phyloP scores from a whole-genome alignment of 2,329 filamentous ascomycete species.

The Beauveria sp. region DNA sequence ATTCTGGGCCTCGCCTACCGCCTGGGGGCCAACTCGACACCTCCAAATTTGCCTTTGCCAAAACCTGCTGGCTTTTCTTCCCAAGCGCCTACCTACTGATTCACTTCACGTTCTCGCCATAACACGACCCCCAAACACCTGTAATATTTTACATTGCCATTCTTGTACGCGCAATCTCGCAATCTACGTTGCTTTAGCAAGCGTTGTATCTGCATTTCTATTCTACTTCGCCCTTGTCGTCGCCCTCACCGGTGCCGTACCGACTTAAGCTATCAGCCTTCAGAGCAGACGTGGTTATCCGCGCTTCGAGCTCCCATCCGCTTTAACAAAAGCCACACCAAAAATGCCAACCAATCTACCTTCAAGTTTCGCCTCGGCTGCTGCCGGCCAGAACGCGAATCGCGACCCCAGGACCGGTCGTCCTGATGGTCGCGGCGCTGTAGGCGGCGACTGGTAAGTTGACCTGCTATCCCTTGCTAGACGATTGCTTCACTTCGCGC shows the following conservation, averaged over 20 bases:
- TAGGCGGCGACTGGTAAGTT: conserved; percentile 67
- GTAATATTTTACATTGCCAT: conserved; percentile 7
- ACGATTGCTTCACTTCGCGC: conserved; percentile 21
- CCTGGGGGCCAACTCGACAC: conserved; percentile 12
- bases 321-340: conserved; percentile 11
- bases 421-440: conserved; percentile 46
- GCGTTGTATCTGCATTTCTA: conserved; percentile 10
- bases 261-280: conserved; percentile 6
- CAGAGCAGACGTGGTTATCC: conserved; percentile 7
- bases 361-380: conserved; percentile 78
- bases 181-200: conserved; percentile 12
- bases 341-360: conserved; percentile 67
- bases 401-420: conserved; percentile 53
- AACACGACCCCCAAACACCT: conserved; percentile 20
- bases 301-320: neutral
- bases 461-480: conserved; percentile 9
- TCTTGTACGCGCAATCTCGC: conserved; percentile 6
- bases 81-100: conserved; percentile 9
- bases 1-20: conserved; percentile 8
- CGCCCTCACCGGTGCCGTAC: conserved; percentile 7
- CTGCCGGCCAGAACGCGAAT: conserved; percentile 63
- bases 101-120: conserved; percentile 13
- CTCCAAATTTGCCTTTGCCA: conserved; percentile 26
- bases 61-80: conserved; percentile 28
- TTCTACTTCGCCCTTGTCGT: conserved; percentile 5